Percentiles rank a stretch among this genome's conserved stretches.
Evolutionary conservation across 257 asterid genomes (phyloP).

Genomic region (Nicotiana otophora): DNA sequence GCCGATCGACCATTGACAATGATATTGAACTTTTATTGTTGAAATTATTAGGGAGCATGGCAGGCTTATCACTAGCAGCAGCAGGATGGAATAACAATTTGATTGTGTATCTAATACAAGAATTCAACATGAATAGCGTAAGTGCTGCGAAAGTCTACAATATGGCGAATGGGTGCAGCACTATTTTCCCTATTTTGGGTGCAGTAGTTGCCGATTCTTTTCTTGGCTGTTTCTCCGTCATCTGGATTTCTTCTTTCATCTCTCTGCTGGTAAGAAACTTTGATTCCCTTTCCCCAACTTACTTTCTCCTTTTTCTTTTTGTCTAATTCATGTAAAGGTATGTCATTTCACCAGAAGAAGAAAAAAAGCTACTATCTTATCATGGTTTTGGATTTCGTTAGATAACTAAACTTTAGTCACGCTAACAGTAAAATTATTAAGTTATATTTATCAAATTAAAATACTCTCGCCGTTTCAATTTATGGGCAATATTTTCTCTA

Average conservation of each 20-base stretch:
- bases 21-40: too few species aligned
- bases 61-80: slow-evolving; percentile 46
- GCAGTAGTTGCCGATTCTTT: slow-evolving; percentile 76
- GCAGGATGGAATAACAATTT: slow-evolving; percentile 72
- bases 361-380: not conserved
- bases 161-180: slow-evolving; percentile 59
- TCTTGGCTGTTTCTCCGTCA: slow-evolving; percentile 64
- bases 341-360: not conserved
- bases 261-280: slow-evolving; percentile 49
- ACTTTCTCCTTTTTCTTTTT: not conserved
- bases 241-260: slow-evolving; percentile 66
- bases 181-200: slow-evolving; percentile 62
- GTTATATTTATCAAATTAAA: too few species aligned
- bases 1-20: too few species aligned
- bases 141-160: slow-evolving; percentile 71
- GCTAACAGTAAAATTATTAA: too few species aligned
- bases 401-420: too few species aligned
- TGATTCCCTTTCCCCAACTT: too few species aligned
- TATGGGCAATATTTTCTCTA: too few species aligned
- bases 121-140: slow-evolving; percentile 65
- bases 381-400: too few species aligned
- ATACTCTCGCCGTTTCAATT: too few species aligned
- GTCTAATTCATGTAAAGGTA: not conserved
- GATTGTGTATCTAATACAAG: slow-evolving; percentile 70
- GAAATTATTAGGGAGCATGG: slow-evolving; percentile 47